Conservation (phyloP, 2,329 filamentous ascomycete genomes). For the Paramyrothecium sp. region DNA sequence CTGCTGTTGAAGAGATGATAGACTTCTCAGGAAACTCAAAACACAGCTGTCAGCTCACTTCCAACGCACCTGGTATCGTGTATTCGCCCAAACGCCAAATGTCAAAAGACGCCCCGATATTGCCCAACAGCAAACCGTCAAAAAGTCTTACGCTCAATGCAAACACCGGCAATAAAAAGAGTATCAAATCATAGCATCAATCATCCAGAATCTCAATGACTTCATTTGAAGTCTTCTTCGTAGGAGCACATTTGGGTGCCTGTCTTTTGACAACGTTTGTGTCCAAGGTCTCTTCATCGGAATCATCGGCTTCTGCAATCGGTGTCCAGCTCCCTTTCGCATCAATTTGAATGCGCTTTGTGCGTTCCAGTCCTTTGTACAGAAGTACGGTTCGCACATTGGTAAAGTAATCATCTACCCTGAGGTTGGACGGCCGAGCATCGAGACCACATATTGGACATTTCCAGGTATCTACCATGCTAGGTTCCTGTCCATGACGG, state of each 20-base stretch:
- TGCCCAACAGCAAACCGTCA: too few species aligned
- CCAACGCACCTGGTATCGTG: too few species aligned
- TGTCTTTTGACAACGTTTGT: neutral
- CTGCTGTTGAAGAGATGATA: too few species aligned
- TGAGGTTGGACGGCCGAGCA: constrained; percentile 69
- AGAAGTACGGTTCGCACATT: constrained; percentile 57
- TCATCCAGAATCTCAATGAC: constrained; percentile 28
- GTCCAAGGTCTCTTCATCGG: constrained; percentile 17
- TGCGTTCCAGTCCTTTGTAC: constrained; percentile 12
- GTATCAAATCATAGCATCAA: neutral
- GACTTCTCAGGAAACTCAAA: too few species aligned
- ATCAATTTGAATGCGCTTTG: constrained; percentile 26
- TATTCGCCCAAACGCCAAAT: too few species aligned
- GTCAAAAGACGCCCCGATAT: too few species aligned
- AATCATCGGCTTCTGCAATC: constrained; percentile 26
- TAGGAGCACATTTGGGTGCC: neutral
- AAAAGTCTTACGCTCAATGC: too few species aligned
- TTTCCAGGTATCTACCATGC: constrained; percentile 70
- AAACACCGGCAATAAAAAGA: too few species aligned
- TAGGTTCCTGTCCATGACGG: constrained; percentile 39
- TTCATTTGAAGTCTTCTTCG: neutral
- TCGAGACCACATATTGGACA: constrained; percentile 83
- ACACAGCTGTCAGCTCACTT: too few species aligned
- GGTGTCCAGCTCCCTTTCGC: constrained; percentile 31
- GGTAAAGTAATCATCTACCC: constrained; percentile 72